A percentile compares a stretch with the other conserved stretches of the same genome.
phyloP scores from a whole-genome alignment of 345 rosid species.

The Pistacia atlantica region DNA sequence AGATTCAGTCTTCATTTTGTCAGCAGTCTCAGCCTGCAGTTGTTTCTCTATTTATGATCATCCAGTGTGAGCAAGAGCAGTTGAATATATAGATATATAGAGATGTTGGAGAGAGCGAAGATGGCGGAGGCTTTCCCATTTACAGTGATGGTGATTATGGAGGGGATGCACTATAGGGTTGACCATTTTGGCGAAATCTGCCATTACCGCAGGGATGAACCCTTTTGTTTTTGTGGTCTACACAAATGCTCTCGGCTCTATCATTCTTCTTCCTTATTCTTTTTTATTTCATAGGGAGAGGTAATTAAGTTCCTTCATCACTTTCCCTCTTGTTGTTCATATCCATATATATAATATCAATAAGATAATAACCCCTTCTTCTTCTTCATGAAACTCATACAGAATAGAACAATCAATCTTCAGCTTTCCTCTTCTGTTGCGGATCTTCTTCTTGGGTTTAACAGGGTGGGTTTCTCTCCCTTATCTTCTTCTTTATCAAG shows the following conservation, averaged over 20 bases:
- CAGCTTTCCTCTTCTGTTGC: conserved; percentile 47
- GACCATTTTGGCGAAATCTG: conserved; percentile 69
- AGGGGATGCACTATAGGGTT: conserved; percentile 74
- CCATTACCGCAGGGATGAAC: conserved; percentile 65
- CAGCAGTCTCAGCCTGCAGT: background rate
- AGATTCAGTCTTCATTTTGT: background rate
- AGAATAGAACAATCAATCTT: conserved; percentile 51
- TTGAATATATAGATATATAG: conserved; percentile 3
- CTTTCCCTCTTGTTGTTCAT: background rate
- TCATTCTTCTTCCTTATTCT: conserved; percentile 65
- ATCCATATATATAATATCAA: background rate
- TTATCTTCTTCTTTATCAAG: background rate
- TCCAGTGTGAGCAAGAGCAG: background rate
- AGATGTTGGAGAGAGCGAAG: conserved; percentile 27
- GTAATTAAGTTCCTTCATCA: conserved; percentile 19
- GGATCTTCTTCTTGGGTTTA: conserved; percentile 73
- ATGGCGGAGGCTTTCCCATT: conserved; percentile 45
- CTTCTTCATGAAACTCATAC: conserved; percentile 27
- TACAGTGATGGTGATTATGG: conserved; percentile 63
- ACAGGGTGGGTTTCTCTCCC: conserved; percentile 54
- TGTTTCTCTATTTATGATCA: background rate
- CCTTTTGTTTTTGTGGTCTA: conserved; percentile 79
- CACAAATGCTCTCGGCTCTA: conserved; percentile 56
- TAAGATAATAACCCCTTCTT: background rate
- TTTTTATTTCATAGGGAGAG: conserved; percentile 60